Base-by-base conservation (phyloP, 2,329 filamentous ascomycete genomes). In the Gliomastix tumulicola region DNA sequence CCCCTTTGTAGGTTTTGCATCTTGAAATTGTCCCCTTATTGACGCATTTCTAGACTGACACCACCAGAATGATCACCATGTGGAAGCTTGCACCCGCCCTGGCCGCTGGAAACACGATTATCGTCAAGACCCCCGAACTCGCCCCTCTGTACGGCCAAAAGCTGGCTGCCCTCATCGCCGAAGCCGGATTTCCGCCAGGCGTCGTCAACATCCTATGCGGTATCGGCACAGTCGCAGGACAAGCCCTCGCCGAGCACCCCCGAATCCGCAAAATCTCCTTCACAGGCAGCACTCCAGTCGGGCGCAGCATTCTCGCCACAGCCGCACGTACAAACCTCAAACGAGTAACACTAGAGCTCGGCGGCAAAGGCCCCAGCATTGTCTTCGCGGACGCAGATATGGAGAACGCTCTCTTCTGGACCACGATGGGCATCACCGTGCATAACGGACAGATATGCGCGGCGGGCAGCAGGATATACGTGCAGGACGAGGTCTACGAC, bases 131-230 rank as follows among this genome's bases (percentile, higher is more conserved):
- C 8, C 74, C 76, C 7, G 83, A 87, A 54, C 54, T 76, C 12
- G 71, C 74, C 5, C 83, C 83, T 1, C 70, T 72, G 34, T 74
- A 66, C 28, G 63, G 68, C 66, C 9, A 63, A 1, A 89, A 95
- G 61, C 76, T 88, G 28, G 75, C 66, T n/a, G 66, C 68, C 18
- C 63, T 79, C 31, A 69, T 86, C 51, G 73, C 72, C 43, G 74
- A 84, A 47, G 85, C 84, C 8, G 85, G 85, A 9, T 66, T 90
- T 16, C 85, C 85, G 0, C 66, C 66, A 2, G 86, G 84, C 19
- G 79, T 74, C 4, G 57, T 90, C 34, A 88, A 87, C 54, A 65
- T 85, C 19, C 57, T 90, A 21, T 82, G 79, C 7, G 59, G 64
- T 0, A 62, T 84, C 5, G 65, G 82, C 36, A 69, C 78, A 39